Evolutionary conservation across 768 basidiomycete species (phyloP).

Genomic region (Porphyrellus cyaneotinctus): DNA sequence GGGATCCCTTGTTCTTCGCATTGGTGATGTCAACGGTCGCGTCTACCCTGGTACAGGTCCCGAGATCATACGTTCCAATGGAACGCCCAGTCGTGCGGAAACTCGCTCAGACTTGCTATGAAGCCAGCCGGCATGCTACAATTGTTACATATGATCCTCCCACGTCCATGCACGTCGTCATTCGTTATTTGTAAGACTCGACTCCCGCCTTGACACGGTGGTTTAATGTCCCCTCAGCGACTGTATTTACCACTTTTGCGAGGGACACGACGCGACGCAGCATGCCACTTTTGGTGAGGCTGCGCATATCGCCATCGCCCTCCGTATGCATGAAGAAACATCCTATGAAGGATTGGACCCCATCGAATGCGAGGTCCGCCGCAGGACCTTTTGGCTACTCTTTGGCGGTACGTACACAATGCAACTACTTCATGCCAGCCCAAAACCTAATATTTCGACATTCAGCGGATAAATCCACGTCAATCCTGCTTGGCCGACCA

Average conservation of each 20-base stretch:
- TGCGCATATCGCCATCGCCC: constrained; percentile 74
- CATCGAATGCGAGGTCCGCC: constrained; percentile 83
- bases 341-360: constrained; percentile 81
- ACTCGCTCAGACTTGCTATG: constrained; percentile 75
- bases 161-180: constrained; percentile 78
- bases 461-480: constrained; percentile 86
- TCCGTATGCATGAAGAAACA: constrained; percentile 83
- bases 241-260: constrained; percentile 84
- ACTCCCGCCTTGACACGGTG: not conserved
- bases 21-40: constrained; percentile 88
- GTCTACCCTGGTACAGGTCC: constrained; percentile 84
- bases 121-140: constrained; percentile 78
- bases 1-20: constrained; percentile 86
- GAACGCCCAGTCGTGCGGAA: constrained; percentile 80
- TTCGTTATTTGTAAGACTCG: constrained; percentile 77
- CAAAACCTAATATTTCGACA: not conserved
- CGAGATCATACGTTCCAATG: constrained; percentile 84
- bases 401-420: constrained; percentile 64
- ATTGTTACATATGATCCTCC: constrained; percentile 81
- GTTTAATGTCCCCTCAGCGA: constrained; percentile 44
- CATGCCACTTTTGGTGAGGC: constrained; percentile 88
- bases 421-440: not conserved
- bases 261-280: constrained; percentile 82
- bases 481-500: constrained; percentile 77
- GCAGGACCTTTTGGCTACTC: constrained; percentile 84